Evolutionary conservation across 1,139 yeast species (phyloP), one percentile per base, ranked within the genome.

Genomic region (Geotrichum phurueaensis): DNA sequence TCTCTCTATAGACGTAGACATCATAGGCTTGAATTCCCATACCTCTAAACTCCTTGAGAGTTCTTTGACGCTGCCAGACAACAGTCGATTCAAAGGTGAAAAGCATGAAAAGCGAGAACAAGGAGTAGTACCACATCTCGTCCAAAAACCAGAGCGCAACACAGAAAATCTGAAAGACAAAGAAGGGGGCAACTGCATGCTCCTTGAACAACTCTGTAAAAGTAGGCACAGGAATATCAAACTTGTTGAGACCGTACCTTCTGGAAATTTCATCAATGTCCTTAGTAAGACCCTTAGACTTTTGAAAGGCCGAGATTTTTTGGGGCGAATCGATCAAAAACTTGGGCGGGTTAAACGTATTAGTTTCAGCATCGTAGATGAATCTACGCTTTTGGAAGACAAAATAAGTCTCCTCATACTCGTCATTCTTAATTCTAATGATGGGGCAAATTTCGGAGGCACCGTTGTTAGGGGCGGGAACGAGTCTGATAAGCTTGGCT

Each of bases 171-270:
- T 94, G 99, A 78, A 94, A 94, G 36, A 94, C 97, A 70, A 94
- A 94, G 74, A 95, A 89, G 12, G 99, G 99, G 13, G 99, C 98
- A 54, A 95, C 96, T 6, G 98, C 99, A 73, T 94, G 99, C 75
- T 94, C 99, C 73, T 90, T 87, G 79, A 94, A 94, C 70, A 94
- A 80, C 74, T 94, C 99, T 64, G 82, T 48, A 70, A 94, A 92
- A 0, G 96, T 84, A 56, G 99, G 99, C 59, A 95, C 83, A 47
- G 99, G 99, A 66, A 94, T 94, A 71, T 94, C 99, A 71, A 94
- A 94, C 68, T 82, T 82, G 76, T 94, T 94, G 66, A 80, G 79
- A 58, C 99, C 99, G 70, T 88, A 94, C 63, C 82, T 77, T 70
- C 92, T 82, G 58, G 73, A 75, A 51, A 79, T 70, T 60, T 80